phyloP scores from a whole-genome alignment of 306 rosid genomes.

The Cucurbita maxima region DNA sequence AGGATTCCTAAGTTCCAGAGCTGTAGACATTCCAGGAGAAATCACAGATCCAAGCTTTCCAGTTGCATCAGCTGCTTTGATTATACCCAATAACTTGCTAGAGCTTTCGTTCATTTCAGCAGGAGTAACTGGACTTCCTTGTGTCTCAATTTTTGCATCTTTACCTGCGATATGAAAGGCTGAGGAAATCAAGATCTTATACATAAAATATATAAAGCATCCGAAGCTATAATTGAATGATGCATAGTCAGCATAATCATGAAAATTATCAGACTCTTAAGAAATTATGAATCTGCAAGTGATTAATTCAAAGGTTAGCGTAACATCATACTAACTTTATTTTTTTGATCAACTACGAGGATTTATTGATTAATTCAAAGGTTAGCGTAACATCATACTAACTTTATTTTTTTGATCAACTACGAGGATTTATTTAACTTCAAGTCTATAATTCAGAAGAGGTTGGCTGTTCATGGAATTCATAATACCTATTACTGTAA shows the following conservation, averaged over 20 bases:
- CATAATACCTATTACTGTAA: not conserved
- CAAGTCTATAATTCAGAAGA: not conserved
- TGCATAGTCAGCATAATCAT: not conserved
- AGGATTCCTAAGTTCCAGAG: conserved; percentile 52
- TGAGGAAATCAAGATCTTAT: not conserved
- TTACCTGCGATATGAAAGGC: conserved; percentile 24
- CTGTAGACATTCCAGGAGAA: conserved; percentile 50
- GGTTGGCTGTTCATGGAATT: not conserved
- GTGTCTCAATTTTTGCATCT: conserved; percentile 46
- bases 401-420: no score
- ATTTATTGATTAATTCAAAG: not conserved
- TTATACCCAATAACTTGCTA: conserved; percentile 12
- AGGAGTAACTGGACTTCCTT: conserved; percentile 18
- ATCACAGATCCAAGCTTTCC: conserved; percentile 36
- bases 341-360: not conserved
- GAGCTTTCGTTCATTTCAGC: conserved; percentile 27
- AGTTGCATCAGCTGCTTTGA: conserved; percentile 19
- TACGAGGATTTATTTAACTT: not conserved
- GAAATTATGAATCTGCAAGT: not conserved
- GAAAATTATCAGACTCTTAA: not conserved
- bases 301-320: not conserved
- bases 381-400: not conserved
- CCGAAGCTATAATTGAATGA: not conserved
- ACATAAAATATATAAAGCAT: not conserved
- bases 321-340: not conserved